Percentiles rank a stretch among this genome's conserved stretches.
These are phyloP conservation scores for Aphanomyces cochlioides DNA, from an alignment of 352 stramenopile genomes.

Conservation along the genomic window DNA sequence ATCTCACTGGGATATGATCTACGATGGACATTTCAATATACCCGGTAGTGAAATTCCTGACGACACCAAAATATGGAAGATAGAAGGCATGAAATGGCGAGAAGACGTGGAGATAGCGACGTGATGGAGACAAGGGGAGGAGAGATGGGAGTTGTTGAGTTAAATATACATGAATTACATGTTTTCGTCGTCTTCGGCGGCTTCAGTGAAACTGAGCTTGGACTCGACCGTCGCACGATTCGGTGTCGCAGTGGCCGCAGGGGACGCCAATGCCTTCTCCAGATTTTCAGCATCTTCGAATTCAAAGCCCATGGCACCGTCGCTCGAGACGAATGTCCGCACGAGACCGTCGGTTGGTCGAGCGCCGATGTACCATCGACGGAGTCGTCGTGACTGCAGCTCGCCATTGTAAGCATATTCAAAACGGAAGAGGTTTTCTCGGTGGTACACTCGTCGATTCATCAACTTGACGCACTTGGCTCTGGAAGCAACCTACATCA, in stretches of 20 bases:
- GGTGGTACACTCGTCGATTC: slow-evolving; percentile 44
- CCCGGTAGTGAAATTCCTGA: too few relatives aligned
- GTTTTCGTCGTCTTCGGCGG: neutral
- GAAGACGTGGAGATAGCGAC: too few relatives aligned
- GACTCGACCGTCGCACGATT: neutral
- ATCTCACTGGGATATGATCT: too few relatives aligned
- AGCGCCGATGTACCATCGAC: slow-evolving; percentile 63
- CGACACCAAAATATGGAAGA: too few relatives aligned
- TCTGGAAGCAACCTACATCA: slow-evolving; percentile 46
- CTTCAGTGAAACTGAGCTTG: neutral
- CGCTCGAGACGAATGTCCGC: slow-evolving; percentile 54
- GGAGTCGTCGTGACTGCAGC: slow-evolving; percentile 61
- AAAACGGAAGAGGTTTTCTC: slow-evolving; percentile 62
- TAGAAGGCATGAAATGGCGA: too few relatives aligned
- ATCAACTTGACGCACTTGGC: slow-evolving; percentile 53
- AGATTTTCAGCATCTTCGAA: slow-evolving; percentile 59
- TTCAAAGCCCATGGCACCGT: slow-evolving; percentile 52
- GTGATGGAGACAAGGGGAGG: too few relatives aligned
- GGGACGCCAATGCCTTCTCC: slow-evolving; percentile 33
- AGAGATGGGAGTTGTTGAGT: too few relatives aligned
- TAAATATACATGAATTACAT: too few relatives aligned
- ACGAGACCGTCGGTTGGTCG: slow-evolving; percentile 63
- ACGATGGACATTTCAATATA: too few relatives aligned
- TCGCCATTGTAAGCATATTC: slow-evolving; percentile 62
- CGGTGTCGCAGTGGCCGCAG: neutral